Evolutionary conservation across 495 filamentous ascomycete species (phyloP), one percentile per base, ranked within the genome.

Genomic region (Penicillium taxi): DNA sequence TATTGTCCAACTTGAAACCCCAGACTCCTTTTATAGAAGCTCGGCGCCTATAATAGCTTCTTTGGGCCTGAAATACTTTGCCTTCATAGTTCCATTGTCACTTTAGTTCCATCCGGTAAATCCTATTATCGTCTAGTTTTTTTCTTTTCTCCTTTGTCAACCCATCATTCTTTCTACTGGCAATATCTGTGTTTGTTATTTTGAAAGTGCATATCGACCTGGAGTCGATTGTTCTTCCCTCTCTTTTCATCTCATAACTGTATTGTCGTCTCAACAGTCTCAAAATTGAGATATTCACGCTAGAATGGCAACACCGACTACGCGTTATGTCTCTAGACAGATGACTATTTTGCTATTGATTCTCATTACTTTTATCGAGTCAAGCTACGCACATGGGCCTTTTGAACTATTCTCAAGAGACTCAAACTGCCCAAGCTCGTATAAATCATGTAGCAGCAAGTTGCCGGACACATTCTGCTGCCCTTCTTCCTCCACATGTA

Each of bases 391-490:
- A 12, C 40, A 58, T 4, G 47, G 52, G 28, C 50, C 52, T 5
- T 17, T 59, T 4, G 45, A 46, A 18, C 52, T 73, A 6, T 28
- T 62, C 6, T 18, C 50, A 15, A 53, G 66, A 43, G 52, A 58
- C 23, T 39, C 51, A 16, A 42, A 51, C 13, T 81, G 77, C 42
- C 63, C 72, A 1, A 56, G 50, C 19, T 41, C 63, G 19, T 75
- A 70, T 39, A 39, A 47, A 13, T 59, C 58, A 37, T 89, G 84
- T 52, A 56, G 66, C 2, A 52, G 61, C 15, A 66, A 64, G 6
- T 65, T 90, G 11, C 82, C 85, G 2, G 61, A 65, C 25, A 64
- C 75, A 53, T 94, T 93, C 66, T 93, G 86, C 66, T 95, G 88
- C 56, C 63, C 75, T 6, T 47, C 66, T 12, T 60, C 54, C 2